Evolutionary conservation across 2,329 filamentous ascomycete species (phyloP).

Genomic region (Ophiobolus disseminans): DNA sequence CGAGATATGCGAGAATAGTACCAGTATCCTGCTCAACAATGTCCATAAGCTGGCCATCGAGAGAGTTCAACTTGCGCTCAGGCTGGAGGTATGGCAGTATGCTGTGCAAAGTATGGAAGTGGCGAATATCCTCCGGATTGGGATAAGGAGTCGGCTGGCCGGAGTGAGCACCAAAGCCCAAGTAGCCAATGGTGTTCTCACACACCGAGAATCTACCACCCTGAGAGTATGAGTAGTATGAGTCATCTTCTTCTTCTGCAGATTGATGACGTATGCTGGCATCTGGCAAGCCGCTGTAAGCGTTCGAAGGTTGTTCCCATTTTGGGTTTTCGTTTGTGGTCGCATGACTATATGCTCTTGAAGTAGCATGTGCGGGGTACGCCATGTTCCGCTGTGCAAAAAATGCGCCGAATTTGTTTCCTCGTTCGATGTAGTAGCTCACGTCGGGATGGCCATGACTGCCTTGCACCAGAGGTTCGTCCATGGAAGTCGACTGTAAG

Average conservation of each 20-base stretch:
- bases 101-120: slow-evolving; percentile 18
- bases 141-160: slow-evolving; percentile 11
- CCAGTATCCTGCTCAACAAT: slow-evolving; percentile 22
- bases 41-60: slow-evolving; percentile 13
- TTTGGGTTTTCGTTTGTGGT: no score
- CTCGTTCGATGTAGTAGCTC: neutral
- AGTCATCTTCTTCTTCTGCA: no score
- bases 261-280: no score
- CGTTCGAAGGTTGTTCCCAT: no score
- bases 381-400: slow-evolving; percentile 6
- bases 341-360: neutral
- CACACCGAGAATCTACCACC: neutral
- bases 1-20: slow-evolving; percentile 3
- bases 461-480: neutral
- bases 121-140: slow-evolving; percentile 28
- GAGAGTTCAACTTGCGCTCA: slow-evolving; percentile 14
- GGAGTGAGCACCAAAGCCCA: neutral
- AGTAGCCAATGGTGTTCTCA: neutral
- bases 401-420: slow-evolving; percentile 18
- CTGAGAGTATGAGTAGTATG: no score
- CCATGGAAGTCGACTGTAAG: neutral
- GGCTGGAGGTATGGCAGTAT: slow-evolving; percentile 25
- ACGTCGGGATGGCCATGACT: neutral
- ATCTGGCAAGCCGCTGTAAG: no score
- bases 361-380: neutral